Percentiles rank a stretch among this genome's conserved stretches.
These are phyloP conservation scores for Penicillium alfredii DNA, from an alignment of 495 filamentous ascomycete genomes.

Conservation along the genomic window DNA sequence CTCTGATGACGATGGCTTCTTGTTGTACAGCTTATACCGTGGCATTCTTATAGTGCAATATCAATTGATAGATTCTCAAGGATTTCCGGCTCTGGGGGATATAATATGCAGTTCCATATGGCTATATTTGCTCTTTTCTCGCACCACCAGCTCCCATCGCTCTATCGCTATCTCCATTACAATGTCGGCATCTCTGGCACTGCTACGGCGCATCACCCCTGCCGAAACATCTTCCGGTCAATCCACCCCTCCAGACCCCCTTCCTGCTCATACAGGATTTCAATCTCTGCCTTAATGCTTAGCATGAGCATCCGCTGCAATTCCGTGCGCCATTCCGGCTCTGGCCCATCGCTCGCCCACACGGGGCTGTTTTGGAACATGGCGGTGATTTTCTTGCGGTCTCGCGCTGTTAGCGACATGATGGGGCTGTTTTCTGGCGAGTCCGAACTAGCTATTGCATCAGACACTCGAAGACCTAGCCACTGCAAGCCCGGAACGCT, in stretches of 20 bases:
- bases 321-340: slow-evolving; percentile 54
- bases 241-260: slow-evolving; percentile 61
- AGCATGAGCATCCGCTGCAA: slow-evolving; percentile 84
- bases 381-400: slow-evolving; percentile 59
- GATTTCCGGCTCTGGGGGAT: background rate
- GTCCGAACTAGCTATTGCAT: slow-evolving; percentile 39
- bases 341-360: slow-evolving; percentile 41
- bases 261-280: slow-evolving; percentile 61
- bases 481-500: slow-evolving; percentile 57
- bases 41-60: slow-evolving; percentile 6
- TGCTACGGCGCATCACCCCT: slow-evolving; percentile 5
- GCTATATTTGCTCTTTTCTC: too few species aligned
- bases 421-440: slow-evolving; percentile 31
- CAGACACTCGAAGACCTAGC: slow-evolving; percentile 65
- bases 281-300: slow-evolving; percentile 84
- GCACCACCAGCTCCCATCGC: too few species aligned
- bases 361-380: slow-evolving; percentile 56
- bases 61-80: background rate
- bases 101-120: too few species aligned
- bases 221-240: slow-evolving; percentile 38
- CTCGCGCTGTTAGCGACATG: slow-evolving; percentile 52
- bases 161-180: too few species aligned
- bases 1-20: slow-evolving; percentile 14
- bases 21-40: slow-evolving; percentile 14
- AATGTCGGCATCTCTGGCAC: too few species aligned